Percentiles rank a stretch among this genome's conserved stretches.
Evolutionary conservation across 768 basidiomycete species (phyloP).

Genomic region (Russula ochroleuca): DNA sequence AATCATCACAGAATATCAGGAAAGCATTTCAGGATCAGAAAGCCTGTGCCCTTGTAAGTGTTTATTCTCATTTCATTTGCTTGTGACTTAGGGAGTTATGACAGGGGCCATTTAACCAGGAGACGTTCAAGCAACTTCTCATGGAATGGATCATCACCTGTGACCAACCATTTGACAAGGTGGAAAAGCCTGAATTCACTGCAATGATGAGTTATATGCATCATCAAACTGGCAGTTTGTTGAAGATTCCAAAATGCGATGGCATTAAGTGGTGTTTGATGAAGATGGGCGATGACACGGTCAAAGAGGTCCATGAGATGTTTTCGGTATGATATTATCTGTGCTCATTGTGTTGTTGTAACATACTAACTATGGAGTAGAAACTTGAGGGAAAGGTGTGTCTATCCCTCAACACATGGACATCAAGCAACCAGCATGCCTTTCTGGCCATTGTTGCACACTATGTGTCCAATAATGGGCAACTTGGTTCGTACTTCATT

Average conservation of each 20-base stretch:
- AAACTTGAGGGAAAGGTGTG: neutral
- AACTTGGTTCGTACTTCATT: neutral
- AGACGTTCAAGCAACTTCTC: neutral
- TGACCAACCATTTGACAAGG: neutral
- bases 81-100: neutral
- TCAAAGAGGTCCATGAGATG: neutral
- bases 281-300: neutral
- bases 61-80: neutral
- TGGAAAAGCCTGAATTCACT: conserved; percentile 6
- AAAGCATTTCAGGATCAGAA: neutral
- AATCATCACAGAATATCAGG: neutral
- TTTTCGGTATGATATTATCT: neutral
- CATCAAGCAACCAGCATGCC: neutral
- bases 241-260: neutral
- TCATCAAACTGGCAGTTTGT: no score
- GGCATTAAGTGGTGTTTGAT: neutral
- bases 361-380: neutral
- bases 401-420: neutral
- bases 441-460: conserved; percentile 7
- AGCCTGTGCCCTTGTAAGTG: neutral
- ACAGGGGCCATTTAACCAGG: neutral
- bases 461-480: neutral
- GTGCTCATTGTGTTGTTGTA: neutral
- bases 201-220: neutral
- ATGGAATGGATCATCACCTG: neutral